These are phyloP conservation scores for Fonsecaea monophora DNA, from an alignment of 2,329 filamentous ascomycete species.

Conservation along the genomic window DNA sequence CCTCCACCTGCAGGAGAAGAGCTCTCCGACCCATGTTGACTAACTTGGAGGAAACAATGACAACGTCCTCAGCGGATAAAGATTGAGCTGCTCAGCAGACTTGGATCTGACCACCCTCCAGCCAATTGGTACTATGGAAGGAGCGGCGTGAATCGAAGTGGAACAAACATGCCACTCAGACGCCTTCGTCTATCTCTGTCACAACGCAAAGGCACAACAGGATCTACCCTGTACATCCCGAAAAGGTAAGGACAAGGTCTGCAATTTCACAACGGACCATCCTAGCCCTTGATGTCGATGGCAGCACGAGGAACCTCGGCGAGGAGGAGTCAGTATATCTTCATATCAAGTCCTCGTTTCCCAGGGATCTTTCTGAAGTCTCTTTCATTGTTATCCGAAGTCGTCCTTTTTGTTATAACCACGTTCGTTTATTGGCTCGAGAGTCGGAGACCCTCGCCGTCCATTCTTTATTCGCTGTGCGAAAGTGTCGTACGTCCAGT, in stretches of 20 bases:
- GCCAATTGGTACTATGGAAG: background rate
- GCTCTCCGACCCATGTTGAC: background rate
- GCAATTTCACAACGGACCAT: conserved; percentile 26
- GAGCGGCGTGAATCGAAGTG: conserved; percentile 19
- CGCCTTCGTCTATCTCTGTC: background rate
- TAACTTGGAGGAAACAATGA: background rate
- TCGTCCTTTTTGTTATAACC: conserved; percentile 27
- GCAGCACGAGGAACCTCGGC: background rate
- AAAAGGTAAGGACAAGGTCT: conserved; percentile 18
- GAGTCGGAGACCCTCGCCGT: conserved; percentile 36
- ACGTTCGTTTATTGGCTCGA: conserved; percentile 37
- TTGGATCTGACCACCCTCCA: background rate
- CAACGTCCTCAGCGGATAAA: background rate
- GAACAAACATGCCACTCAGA: conserved; percentile 21
- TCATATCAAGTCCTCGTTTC: conserved; percentile 23
- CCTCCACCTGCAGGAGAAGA: background rate
- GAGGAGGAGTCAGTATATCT: background rate
- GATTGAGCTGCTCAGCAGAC: conserved; percentile 3
- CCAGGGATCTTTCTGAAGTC: conserved; percentile 6
- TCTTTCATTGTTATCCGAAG: conserved; percentile 26
- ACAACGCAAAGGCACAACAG: conserved; percentile 13
- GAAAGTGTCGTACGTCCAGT: conserved; percentile 35
- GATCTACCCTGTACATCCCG: conserved; percentile 8
- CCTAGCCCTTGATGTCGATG: conserved; percentile 3
- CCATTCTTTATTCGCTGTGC: conserved; percentile 36